A percentile compares a stretch with the other conserved stretches of the same genome.
phyloP scores from a whole-genome alignment of 805 yeast species.

The Saccharomycodes ludwigii region DNA sequence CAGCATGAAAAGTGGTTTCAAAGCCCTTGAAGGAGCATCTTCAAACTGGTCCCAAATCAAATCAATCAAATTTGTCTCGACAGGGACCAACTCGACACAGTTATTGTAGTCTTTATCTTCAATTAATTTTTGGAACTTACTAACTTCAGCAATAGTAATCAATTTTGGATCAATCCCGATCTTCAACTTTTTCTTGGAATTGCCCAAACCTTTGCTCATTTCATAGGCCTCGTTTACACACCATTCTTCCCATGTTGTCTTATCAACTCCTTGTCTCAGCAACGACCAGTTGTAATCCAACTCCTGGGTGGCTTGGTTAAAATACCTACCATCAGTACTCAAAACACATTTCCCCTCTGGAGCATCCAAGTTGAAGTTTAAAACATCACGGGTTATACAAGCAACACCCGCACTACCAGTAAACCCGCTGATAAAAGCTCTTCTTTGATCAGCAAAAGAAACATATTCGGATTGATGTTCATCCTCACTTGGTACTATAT shows the following conservation, averaged over 20 bases:
- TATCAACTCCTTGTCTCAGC: conserved; percentile 70
- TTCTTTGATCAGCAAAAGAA: conserved; percentile 64
- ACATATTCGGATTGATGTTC: conserved; percentile 92
- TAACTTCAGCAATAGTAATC: conserved; percentile 34
- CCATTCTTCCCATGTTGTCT: conserved; percentile 74
- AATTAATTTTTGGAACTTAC: conserved; percentile 20
- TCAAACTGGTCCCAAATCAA: conserved; percentile 61
- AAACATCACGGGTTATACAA: conserved; percentile 46
- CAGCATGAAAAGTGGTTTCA: conserved; percentile 38
- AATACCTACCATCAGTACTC: conserved; percentile 92
- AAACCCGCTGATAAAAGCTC: conserved; percentile 76
- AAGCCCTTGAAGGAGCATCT: conserved; percentile 44
- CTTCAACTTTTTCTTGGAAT: conserved; percentile 29
- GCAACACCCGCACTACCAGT: conserved; percentile 93
- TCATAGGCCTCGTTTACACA: conserved; percentile 42
- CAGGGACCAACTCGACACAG: conserved; percentile 35
- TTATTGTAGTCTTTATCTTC: conserved; percentile 18
- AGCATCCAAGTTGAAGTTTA: conserved; percentile 26
- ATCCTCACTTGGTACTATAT: conserved; percentile 78
- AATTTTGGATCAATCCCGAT: conserved; percentile 80
- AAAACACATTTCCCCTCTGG: conserved; percentile 60
- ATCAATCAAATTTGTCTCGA: conserved; percentile 60
- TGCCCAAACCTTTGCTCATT: conserved; percentile 26
- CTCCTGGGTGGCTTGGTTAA: conserved; percentile 79
- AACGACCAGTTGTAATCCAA: conserved; percentile 69